Base-by-base conservation (phyloP, 2,329 filamentous ascomycete species). In the Calycina marina region DNA sequence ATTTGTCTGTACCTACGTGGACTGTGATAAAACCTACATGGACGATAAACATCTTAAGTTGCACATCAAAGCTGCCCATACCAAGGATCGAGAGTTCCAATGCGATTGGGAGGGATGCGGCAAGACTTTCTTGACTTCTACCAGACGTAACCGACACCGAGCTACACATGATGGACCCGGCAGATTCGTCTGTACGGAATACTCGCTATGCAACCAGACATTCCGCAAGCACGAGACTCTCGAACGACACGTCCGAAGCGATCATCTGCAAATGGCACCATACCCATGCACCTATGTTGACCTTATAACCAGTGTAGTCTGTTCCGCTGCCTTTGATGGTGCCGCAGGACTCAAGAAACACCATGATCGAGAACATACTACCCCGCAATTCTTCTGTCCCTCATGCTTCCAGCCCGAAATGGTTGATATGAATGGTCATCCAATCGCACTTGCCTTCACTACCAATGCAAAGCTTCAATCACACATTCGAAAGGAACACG, bases 171-270 rank as follows among this genome's bases (percentile, higher is more conserved):
- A 79, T 48, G 78, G 77, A 32, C 71, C 77, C 43, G 77, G 90
- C 50, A 68, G 78, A 32, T 85, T 78, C 48, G 65, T 69, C 36
- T 93, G 85, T 50, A 72, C 67, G 14, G 76, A 72, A 18, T 77
- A 72, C 44, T 65, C 69, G 2, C 71, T 68, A 1, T 93, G 85
- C 56, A 67, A 69, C 12, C 70, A 83, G 56, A 73, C 72, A 13
- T 96, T 94, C 54, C 72, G 88, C 39, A 94, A 93, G 56, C 78
- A 84, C 51, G 75, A 84, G 42, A 92, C 85, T 0, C 65, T 94
- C 11, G 74, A 86, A 51, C 76, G 80, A 31, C 88, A 96, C 52
- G 70, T 93, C 40, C 72, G 77, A 33, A 70, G 72, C 6, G 77
- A 75, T 9, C 88, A 96, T 53, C 59, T 88, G 24, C 63, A 76